Percentiles rank a stretch among this genome's conserved stretches.
These are phyloP conservation scores for Aspergillus sp. DNA, from an alignment of 2,329 filamentous ascomycete genomes.

Conservation along the genomic window DNA sequence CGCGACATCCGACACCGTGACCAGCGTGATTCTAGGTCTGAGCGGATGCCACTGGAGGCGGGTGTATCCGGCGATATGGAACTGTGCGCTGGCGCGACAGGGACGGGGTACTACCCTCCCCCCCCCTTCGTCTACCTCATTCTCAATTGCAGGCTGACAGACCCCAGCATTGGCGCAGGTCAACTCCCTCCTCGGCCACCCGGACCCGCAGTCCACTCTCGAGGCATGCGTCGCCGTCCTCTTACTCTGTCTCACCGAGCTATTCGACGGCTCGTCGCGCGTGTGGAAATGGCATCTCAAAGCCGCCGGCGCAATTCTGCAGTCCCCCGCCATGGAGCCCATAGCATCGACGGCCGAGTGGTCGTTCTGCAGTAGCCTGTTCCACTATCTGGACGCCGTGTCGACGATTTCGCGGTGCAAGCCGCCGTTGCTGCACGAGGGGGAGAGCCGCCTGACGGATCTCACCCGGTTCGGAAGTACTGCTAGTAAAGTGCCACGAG, in stretches of 20 bases:
- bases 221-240: conserved; percentile 34
- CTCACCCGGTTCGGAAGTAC: conserved; percentile 6
- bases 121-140: neutral
- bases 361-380: conserved; percentile 32
- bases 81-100: conserved; percentile 15
- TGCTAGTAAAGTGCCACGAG: conserved; percentile 4
- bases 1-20: conserved; percentile 16
- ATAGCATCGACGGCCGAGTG: conserved; percentile 17
- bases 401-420: conserved; percentile 23
- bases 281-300: conserved; percentile 37
- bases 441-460: conserved; percentile 10
- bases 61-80: conserved; percentile 19
- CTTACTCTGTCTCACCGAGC: conserved; percentile 35
- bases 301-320: conserved; percentile 33
- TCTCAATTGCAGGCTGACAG: neutral
- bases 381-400: conserved; percentile 24
- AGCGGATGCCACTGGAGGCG: conserved; percentile 22
- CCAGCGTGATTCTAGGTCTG: conserved; percentile 17
- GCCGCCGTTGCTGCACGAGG: conserved; percentile 13
- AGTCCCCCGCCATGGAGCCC: conserved; percentile 21
- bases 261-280: conserved; percentile 35
- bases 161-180: conserved; percentile 16
- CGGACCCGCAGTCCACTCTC: conserved; percentile 23
- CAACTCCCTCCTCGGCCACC: conserved; percentile 10
- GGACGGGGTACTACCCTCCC: conserved; percentile 11